Percentiles rank a stretch among this genome's conserved stretches.
Conservation (phyloP, 495 filamentous ascomycete genomes). For the Penicillium herquei region DNA sequence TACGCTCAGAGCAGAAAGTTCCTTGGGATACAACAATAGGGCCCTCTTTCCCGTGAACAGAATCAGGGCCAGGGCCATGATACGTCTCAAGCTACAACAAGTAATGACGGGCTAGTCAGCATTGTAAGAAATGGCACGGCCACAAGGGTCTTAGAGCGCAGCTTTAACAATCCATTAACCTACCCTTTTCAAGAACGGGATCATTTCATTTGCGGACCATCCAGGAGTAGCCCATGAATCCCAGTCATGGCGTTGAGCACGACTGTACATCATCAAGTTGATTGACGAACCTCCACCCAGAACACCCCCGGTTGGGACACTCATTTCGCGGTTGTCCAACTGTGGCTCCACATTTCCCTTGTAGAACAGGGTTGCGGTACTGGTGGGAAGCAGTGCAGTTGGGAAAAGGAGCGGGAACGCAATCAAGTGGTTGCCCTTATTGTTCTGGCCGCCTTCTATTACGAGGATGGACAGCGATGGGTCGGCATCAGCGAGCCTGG, state of each 20-base stretch:
- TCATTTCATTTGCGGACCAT: neutral
- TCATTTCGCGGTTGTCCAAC: slow-evolving; percentile 1
- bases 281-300: neutral
- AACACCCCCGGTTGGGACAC: slow-evolving; percentile 1
- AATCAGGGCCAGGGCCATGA: slow-evolving; percentile 1
- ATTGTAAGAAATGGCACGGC: neutral
- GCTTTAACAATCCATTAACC: neutral
- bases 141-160: neutral
- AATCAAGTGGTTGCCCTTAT: neutral
- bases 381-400: neutral
- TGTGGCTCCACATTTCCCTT: slow-evolving; percentile 2
- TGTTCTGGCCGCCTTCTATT: neutral
- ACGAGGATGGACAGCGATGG: neutral
- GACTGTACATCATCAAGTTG: slow-evolving; percentile 1
- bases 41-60: neutral
- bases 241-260: slow-evolving; percentile 1
- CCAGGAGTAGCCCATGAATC: neutral
- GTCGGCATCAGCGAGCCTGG: slow-evolving; percentile 1
- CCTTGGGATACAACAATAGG: neutral
- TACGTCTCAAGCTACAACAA: slow-evolving; percentile 1
- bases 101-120: neutral
- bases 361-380: neutral
- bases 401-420: neutral
- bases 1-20: neutral
- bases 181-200: neutral